phyloP scores from a whole-genome alignment of 108 stramenopile genomes.

The Skeletonema marinoi region DNA sequence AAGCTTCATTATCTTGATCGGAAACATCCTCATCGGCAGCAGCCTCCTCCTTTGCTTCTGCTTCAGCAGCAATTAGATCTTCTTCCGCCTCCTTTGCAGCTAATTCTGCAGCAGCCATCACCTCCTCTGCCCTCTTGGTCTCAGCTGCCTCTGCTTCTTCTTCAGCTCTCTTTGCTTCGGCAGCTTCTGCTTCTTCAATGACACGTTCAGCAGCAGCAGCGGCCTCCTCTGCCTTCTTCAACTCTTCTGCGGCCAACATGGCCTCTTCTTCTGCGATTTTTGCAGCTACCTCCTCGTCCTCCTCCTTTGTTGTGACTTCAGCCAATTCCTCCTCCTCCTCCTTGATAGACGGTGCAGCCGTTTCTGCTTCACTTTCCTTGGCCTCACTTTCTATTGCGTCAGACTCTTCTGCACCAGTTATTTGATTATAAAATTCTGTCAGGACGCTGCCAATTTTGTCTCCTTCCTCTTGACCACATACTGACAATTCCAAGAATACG shows the following conservation, averaged over 20 bases:
- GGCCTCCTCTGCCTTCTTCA: background rate
- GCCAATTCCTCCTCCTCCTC: background rate
- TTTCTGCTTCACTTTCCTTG: background rate
- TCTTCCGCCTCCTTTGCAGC: background rate
- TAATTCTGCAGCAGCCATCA: background rate
- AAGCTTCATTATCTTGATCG: background rate
- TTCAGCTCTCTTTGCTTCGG: background rate
- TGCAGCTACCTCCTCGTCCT: background rate
- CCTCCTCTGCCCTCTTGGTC: background rate
- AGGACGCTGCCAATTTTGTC: background rate
- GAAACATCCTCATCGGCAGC: background rate
- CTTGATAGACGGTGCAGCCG: background rate
- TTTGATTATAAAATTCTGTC: background rate
- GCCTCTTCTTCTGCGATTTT: background rate
- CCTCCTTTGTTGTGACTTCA: background rate
- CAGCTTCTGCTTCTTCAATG: background rate
- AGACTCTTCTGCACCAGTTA: background rate
- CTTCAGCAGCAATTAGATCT: background rate
- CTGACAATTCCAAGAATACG: conserved; percentile 5
- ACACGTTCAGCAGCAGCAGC: background rate
- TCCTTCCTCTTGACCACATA: background rate
- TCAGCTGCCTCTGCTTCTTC: background rate
- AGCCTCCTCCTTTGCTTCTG: background rate
- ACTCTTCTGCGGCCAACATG: background rate
- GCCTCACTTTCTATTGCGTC: background rate